Conservation (phyloP, 345 rosid genomes). For the Lumnitzera racemosa region DNA sequence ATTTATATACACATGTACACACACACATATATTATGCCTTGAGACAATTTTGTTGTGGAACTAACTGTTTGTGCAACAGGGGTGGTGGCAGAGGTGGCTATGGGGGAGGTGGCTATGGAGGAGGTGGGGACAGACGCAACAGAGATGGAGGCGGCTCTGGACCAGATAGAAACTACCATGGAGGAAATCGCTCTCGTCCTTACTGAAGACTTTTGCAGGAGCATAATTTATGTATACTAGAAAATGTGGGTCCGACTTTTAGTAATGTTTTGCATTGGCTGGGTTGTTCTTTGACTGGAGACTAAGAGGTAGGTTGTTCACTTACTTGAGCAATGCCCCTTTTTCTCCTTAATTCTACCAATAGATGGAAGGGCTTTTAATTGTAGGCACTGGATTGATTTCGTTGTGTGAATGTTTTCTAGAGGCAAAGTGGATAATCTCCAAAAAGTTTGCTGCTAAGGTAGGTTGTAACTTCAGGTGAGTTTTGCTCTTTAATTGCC, state of each 20-base stretch:
- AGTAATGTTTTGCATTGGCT: slow-evolving; percentile 34
- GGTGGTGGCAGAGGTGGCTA: slow-evolving; percentile 42
- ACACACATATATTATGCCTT: background rate
- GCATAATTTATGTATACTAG: slow-evolving; percentile 45
- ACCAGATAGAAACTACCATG: slow-evolving; percentile 75
- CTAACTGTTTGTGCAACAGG: slow-evolving; percentile 30
- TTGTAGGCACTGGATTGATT: slow-evolving; percentile 46
- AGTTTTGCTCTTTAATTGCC: slow-evolving; percentile 39
- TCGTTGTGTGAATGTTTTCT: slow-evolving; percentile 49
- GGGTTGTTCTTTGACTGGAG: slow-evolving; percentile 61
- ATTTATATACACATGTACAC: no score
- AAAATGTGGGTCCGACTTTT: slow-evolving; percentile 40
- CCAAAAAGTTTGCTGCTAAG: slow-evolving; percentile 68
- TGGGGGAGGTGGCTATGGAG: slow-evolving; percentile 55
- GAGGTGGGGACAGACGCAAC: slow-evolving; percentile 84
- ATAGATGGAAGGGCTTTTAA: slow-evolving; percentile 22
- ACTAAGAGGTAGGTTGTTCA: slow-evolving; percentile 73
- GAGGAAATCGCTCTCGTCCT: slow-evolving; percentile 93
- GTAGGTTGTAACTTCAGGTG: slow-evolving; percentile 80
- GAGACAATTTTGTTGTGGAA: slow-evolving; percentile 6
- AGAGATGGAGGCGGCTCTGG: slow-evolving; percentile 73
- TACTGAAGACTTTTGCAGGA: slow-evolving; percentile 41
- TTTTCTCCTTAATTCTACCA: slow-evolving; percentile 21
- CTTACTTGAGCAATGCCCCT: slow-evolving; percentile 43
- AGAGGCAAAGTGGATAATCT: slow-evolving; percentile 67